phyloP scores from a whole-genome alignment of 768 basidiomycete species.

The Serendipita sp. region DNA sequence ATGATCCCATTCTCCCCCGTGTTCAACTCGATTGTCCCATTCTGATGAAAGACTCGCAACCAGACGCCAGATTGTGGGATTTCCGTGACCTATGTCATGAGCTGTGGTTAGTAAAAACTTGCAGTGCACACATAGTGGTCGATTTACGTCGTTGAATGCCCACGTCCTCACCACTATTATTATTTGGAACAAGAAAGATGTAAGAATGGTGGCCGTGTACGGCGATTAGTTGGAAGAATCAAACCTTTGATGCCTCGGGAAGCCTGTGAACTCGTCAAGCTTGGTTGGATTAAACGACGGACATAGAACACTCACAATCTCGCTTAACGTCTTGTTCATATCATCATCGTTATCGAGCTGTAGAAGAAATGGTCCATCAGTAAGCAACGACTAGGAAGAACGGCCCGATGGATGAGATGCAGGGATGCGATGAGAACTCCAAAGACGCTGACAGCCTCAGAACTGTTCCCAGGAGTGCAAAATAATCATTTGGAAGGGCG shows the following conservation, averaged over 20 bases:
- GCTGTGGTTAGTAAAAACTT: constrained; percentile 18
- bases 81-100: background rate
- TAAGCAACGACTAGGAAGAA: background rate
- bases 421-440: too few relatives aligned
- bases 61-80: constrained; percentile 18
- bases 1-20: constrained; percentile 45
- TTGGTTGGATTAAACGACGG: background rate
- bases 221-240: background rate
- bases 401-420: background rate
- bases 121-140: constrained; percentile 24
- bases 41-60: constrained; percentile 27
- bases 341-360: constrained; percentile 36
- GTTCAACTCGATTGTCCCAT: constrained; percentile 42
- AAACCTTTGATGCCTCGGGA: background rate
- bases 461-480: too few relatives aligned
- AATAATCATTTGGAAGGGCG: too few relatives aligned
- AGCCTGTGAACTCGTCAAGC: background rate
- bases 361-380: constrained; percentile 14
- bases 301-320: constrained; percentile 25
- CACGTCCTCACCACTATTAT: constrained; percentile 44
- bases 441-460: too few relatives aligned
- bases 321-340: constrained; percentile 39
- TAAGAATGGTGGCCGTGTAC: background rate
- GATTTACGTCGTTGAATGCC: constrained; percentile 54
- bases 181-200: constrained; percentile 31